Base-by-base conservation (phyloP, 164 flowering plant species). In the grape (Vitis vinifera) region DNA sequence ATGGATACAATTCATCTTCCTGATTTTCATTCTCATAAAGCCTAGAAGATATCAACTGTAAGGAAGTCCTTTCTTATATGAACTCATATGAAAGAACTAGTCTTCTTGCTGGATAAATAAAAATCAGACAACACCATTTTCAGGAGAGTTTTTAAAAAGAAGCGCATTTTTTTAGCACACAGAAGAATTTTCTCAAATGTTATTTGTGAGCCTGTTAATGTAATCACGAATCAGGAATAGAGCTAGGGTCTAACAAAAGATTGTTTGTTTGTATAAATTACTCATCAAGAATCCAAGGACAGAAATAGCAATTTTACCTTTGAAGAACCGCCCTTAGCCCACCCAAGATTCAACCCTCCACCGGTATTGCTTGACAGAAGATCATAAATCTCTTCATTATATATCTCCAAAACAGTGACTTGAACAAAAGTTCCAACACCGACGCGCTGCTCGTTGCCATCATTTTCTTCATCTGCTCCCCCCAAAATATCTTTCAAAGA, bases 331-430 rank as follows among this genome's bases (percentile, higher is more conserved):
- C 92, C 93, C 63, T 85, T 93, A 1, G 92, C 75, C 93, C 92
- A 91, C 3, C 90, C 94, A 68, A 91, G 51, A 51, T 84, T 76
- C 3, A 86, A 71, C 31, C 94, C 92, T 23, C 96, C 94, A n/a
- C 89, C 89, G 72, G 51, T 73, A 72, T 77, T 87, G 37, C 70
- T 85, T 0, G 94, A 84, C 75, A 93, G 70, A 51, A 95, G 91
- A 83, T 95, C 99, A 73, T 93, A 95, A 67, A 95, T 90, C 68
- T 95, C 99, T 74, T 95, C 99, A 74, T 95, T 95, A 37, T 95
- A 95, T 1, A 95, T 93, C 87, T 95, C 99, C 83, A 95, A 67
- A 63, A 95, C 93, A n/a, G 89, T 83, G 2, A 95, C 99, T 48
- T 93, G 97, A 12, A 95, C 99, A 76, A 93, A 91, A 0, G 83